phyloP scores from a whole-genome alignment of 106 monocot species.

The Phalaenopsis aphrodite region DNA sequence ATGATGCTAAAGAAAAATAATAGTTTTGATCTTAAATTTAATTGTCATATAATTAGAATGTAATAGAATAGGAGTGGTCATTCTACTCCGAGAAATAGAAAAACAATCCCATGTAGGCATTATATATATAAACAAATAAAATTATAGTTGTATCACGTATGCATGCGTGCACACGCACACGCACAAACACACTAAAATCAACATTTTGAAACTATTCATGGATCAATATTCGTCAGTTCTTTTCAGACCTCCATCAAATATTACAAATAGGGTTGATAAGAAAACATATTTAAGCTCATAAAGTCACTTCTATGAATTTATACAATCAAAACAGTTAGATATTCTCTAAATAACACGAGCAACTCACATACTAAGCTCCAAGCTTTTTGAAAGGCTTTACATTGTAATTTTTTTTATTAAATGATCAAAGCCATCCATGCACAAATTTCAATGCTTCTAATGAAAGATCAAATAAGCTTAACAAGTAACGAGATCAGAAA shows the following conservation, averaged over 20 bases:
- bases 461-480: not conserved
- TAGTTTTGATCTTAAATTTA: not conserved
- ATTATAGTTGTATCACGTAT: not conserved
- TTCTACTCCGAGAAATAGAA: not conserved
- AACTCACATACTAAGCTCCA: not conserved
- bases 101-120: not conserved
- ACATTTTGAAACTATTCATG: not conserved
- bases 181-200: not conserved
- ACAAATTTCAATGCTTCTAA: not conserved
- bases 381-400: not conserved
- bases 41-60: not conserved
- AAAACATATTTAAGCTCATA: not conserved
- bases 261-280: not conserved
- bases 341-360: not conserved
- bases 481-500: not conserved
- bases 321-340: not conserved
- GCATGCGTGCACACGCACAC: too few relatives aligned
- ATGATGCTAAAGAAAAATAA: not conserved
- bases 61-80: not conserved
- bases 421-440: not conserved
- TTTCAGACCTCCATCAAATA: not conserved
- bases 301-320: not conserved
- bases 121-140: not conserved
- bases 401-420: not conserved
- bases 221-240: not conserved